Base-by-base conservation (phyloP, 441 rosid species). In the Adansonia grandidieri region DNA sequence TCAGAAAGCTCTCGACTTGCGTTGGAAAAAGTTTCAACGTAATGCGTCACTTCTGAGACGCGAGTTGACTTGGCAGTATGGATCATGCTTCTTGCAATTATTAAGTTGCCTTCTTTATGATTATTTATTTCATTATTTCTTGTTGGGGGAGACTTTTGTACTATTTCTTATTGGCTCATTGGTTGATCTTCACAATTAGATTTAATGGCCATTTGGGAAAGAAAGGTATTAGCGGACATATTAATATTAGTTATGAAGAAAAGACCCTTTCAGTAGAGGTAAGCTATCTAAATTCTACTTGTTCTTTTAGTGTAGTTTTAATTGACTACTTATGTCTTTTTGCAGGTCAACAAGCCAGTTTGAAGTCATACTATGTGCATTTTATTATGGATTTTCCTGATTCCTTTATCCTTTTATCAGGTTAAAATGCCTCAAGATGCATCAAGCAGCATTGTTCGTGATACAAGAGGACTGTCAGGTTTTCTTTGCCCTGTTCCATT, bases 371-470 rank as follows among this genome's bases (percentile, higher is more conserved):
- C 14, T 20, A 24, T 64, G 50, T 22, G 13, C 0, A 44, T 50
- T 22, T 15, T 40, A 50, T 14, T 70, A 14, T 44, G 9, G 68
- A 3, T 19, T 60, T 73, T 65, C 37, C 62, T 74, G 76, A 78
- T 79, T 44, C 53, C 17, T 15, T 40, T 15, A 72, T 80, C 24
- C 69, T 48, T 70, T 71, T 67, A 54, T 87, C 78, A 96, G 99
- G 97, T 96, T 70, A 93, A 89, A 85, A 96, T 94, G 98, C 99
- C 99, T 72, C 99, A 96, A 85, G 98, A 96, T 87, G 92, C 97
- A 71, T 91, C 98, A 71, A 87, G 87, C 82, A 84, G 81, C 81
- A 66, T 79, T 9, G 94, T 96, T 54, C 95, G 92, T 77, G 99
- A 96, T 79, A 92, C 98, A 45, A 92, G 93, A 84, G 99, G 97